Evolutionary conservation across 2,329 filamentous ascomycete species (phyloP), one percentile per base, ranked within the genome.

Genomic region (Scedosporium boydii): DNA sequence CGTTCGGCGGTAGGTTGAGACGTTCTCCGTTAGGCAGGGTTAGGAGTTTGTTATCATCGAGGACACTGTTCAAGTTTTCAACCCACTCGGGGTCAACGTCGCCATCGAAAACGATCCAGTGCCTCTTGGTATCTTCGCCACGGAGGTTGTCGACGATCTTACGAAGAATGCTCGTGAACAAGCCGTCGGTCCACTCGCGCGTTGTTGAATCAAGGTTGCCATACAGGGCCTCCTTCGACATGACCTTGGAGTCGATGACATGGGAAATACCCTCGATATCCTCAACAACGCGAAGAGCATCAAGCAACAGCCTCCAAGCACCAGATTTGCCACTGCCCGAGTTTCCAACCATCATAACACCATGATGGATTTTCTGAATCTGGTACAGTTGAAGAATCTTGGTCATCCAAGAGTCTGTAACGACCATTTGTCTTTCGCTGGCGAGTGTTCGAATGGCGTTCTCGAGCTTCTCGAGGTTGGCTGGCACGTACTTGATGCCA

Each of bases 61-160:
- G 85, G 63, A 99, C 96, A 82, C 91, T 96, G 86, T 99, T 99
- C 81, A 99, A 80, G 74, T 99, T 99, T 74, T 99, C 95, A 67
- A 99, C 95, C 95, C 95, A 99, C 75, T 98, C 96, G 1, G 95
- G 95, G 74, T 99, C 95, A 65, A 99, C 95, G 73, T 99, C 95
- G 65, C 95, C 96, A 73, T 99, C 95, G 70, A 99, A 99, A 4
- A 99, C 90, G 69, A 99, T 98, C 95, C 95, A 99, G 75, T 99
- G 95, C 62, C 95, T 87, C 78, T 99, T 99, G 34, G 87, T 86
- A 72, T 98, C 93, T 74, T 99, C 95, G 61, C 96, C 95, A 80
- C 95, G 91, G 60, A 99, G 84, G 72, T 99, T 99, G 75, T 99
- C 96, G 61, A 99, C 93, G 69, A 99, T 98, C 79, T 98, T 99